These are phyloP conservation scores for Ascochyta lentis DNA, from an alignment of 2,329 filamentous ascomycete species.

Conservation along the genomic window DNA sequence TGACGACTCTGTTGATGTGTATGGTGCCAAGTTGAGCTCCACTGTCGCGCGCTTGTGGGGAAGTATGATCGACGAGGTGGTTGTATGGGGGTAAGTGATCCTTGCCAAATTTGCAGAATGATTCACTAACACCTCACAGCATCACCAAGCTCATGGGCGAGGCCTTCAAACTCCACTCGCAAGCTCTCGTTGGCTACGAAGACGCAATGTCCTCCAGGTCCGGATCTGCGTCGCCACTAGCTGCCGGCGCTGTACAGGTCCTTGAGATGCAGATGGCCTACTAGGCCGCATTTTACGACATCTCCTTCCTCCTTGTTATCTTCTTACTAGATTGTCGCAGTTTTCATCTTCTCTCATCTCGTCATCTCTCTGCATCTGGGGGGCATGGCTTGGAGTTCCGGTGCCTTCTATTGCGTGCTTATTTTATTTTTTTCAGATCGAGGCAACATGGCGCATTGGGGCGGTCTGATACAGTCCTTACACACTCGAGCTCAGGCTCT, in stretches of 20 bases:
- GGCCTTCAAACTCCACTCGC: constrained; percentile 94
- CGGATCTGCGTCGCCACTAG: constrained; percentile 51
- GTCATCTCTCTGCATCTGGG: constrained; percentile 41
- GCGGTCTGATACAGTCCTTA: constrained; percentile 43
- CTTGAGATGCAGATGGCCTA: constrained; percentile 55
- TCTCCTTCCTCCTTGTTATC: constrained; percentile 27
- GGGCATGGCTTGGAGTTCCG: constrained; percentile 46
- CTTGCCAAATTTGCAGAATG: not conserved
- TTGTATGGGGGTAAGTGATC: constrained; percentile 93
- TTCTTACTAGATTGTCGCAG: constrained; percentile 42
- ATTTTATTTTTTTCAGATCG: constrained; percentile 31
- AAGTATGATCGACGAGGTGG: constrained; percentile 96
- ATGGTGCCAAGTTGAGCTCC: constrained; percentile 87
- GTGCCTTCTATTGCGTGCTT: constrained; percentile 25
- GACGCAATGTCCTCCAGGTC: constrained; percentile 68
- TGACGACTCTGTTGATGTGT: constrained; percentile 84
- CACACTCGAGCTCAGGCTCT: constrained; percentile 46
- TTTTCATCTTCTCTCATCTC: constrained; percentile 21
- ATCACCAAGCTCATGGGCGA: constrained; percentile 97
- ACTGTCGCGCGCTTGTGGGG: constrained; percentile 95
- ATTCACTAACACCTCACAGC: constrained; percentile 61
- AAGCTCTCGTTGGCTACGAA: constrained; percentile 93
- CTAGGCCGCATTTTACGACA: constrained; percentile 34
- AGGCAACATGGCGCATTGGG: constrained; percentile 46
- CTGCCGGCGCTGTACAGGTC: constrained; percentile 50